Percentiles rank a stretch among this genome's conserved stretches.
Evolutionary conservation across 2,329 filamentous ascomycete species (phyloP).

Genomic region (Cadophora sp.): DNA sequence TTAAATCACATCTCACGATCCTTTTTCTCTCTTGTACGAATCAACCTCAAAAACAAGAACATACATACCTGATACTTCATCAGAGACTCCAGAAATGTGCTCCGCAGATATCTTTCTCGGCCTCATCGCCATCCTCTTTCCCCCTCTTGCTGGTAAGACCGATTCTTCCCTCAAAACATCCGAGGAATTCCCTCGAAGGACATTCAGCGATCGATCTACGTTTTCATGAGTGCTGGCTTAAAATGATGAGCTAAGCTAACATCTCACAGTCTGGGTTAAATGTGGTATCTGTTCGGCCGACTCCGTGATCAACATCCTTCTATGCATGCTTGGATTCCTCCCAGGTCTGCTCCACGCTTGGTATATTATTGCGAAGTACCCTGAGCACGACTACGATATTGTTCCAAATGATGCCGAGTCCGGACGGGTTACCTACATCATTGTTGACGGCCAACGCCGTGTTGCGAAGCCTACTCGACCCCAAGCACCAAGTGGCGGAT

Average conservation of each 20-base stretch:
- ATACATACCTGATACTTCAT: not conserved
- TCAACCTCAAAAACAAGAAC: not conserved
- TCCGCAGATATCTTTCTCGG: conserved; percentile 68
- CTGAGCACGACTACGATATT: conserved; percentile 76
- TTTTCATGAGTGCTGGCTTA: not conserved
- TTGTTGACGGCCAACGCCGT: conserved; percentile 53
- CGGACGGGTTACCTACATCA: conserved; percentile 77
- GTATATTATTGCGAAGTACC: conserved; percentile 96
- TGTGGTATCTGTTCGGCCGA: conserved; percentile 90
- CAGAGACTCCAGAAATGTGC: conserved; percentile 55
- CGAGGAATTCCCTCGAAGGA: not conserved
- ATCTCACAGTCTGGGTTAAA: conserved; percentile 86
- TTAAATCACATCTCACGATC: conserved; percentile 7
- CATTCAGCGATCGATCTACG: not conserved
- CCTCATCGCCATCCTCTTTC: conserved; percentile 68
- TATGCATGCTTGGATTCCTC: conserved; percentile 79
- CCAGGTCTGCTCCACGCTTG: conserved; percentile 93
- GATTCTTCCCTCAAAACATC: conserved; percentile 2
- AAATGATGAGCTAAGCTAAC: conserved; percentile 33
- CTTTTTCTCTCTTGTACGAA: not conserved
- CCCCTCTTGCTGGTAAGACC: conserved; percentile 65
- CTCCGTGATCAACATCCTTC: conserved; percentile 92
- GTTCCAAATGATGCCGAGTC: conserved; percentile 61
- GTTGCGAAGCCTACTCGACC: conserved; percentile 4
- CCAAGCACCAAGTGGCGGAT: conserved; percentile 28